Base-by-base conservation (phyloP, 257 asterid species). In the Echites panduratus region DNA sequence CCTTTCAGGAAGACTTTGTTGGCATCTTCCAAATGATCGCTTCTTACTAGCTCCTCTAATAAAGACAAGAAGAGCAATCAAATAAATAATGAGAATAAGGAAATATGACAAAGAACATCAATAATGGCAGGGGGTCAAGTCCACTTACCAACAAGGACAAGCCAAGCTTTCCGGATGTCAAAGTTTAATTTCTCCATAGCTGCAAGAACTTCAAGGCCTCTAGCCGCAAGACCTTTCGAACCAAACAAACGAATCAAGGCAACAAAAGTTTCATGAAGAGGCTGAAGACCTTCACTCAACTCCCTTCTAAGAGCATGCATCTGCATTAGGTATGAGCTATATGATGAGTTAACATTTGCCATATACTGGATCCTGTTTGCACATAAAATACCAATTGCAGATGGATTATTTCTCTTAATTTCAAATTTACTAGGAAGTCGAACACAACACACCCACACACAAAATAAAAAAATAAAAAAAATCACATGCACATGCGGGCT, bases 221-320 rank as follows among this genome's bases (percentile, higher is more conserved):
- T 86, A 41, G 88, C 84, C 67, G 97, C 90, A 75, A 66, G 93
- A 67, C 99, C 99, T 78, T 89, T 86, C 22, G 92, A 83, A 76
- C 99, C 99, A 85, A 88, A 91, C 71, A 94, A 81, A 62, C 99
- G 97, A 76, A 89, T 80, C 85, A 94, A 86, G 32, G 99, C 92
- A 79, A 94, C 52, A 82, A 94, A 94, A 32, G 99, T 91, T 79
- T 94, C 99, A 38, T 91, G 99, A 70, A 94, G 91, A 17, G 99
- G 99, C 75, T 95, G 87, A 78, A 94, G 87, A 75, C 99, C 99
- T 84, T 94, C 99, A 76, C 97, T 84, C 82, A 94, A 83, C 77
- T 94, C 90, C 83, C 99, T 88, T 81, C 91, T 89, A 70, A 94
- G 95, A 73, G 99, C 96, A 70, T 94, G 97, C 99, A 94, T 94